Conservation (phyloP, 2,329 filamentous ascomycete genomes). For the Phyllosticta citrichinensis region DNA sequence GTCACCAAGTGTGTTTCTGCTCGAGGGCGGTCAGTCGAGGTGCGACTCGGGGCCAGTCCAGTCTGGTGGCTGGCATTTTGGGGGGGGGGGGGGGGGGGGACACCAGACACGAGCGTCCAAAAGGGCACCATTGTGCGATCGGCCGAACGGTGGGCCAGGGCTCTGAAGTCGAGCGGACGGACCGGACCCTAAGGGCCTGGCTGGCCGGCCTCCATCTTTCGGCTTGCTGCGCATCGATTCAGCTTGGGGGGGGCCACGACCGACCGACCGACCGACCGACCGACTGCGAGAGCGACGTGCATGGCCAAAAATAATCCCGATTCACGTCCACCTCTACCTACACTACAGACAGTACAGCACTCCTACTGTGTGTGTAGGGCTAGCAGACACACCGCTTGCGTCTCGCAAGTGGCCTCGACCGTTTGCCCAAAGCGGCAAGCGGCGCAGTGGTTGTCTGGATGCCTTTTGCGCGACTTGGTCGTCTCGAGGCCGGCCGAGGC, state of each 20-base stretch:
- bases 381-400: not conserved
- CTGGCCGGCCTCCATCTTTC: not conserved
- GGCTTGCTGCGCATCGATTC: too few relatives aligned
- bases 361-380: not conserved
- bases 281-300: not conserved
- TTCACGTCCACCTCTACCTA: not conserved
- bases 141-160: constrained; percentile 2
- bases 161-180: not conserved
- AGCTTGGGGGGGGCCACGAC: constrained; percentile 3
- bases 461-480: not conserved
- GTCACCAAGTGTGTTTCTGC: not conserved
- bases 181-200: not conserved
- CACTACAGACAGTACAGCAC: too few relatives aligned
- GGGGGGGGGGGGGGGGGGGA: not conserved
- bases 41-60: not conserved
- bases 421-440: not conserved
- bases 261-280: not conserved
- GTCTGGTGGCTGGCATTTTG: not conserved
- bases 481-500: not conserved
- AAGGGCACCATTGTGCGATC: constrained; percentile 10
- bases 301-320: not conserved
- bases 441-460: not conserved
- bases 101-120: constrained; percentile 1
- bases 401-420: not conserved
- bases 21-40: not conserved